phyloP scores from a whole-genome alignment of 2,329 filamentous ascomycete species.

The Penicillium sp. region DNA sequence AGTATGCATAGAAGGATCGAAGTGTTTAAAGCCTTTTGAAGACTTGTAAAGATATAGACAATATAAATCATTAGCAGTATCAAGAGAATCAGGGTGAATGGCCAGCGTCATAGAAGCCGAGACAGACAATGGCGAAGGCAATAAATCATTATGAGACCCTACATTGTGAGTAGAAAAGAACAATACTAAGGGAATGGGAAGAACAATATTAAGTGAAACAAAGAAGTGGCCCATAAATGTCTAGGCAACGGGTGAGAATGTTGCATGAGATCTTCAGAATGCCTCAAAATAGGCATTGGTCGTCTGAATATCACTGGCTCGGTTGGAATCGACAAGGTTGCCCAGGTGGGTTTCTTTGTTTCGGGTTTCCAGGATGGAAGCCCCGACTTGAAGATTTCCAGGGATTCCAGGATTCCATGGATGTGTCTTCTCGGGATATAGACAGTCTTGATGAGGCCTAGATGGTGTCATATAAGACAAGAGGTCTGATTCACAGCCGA shows the following conservation, averaged over 20 bases:
- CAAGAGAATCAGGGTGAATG: conserved; percentile 11
- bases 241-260: neutral
- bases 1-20: neutral
- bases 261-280: conserved; percentile 3
- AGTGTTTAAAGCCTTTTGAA: neutral
- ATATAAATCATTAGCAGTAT: neutral
- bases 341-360: neutral
- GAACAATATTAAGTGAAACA: conserved; percentile 28
- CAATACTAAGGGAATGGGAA: conserved; percentile 23
- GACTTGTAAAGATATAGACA: neutral
- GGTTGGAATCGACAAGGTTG: neutral
- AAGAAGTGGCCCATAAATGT: neutral
- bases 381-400: neutral
- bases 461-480: neutral
- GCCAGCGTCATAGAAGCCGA: conserved; percentile 18
- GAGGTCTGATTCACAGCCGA: neutral
- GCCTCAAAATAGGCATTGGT: neutral
- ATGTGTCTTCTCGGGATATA: neutral
- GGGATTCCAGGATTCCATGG: neutral
- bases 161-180: conserved; percentile 16
- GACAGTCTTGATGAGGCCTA: neutral
- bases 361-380: neutral
- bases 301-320: neutral
- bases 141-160: neutral
- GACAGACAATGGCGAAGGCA: conserved; percentile 29